Evolutionary conservation across 75 land plant species (phyloP).

Genomic region (Cupressus sempervirens): DNA sequence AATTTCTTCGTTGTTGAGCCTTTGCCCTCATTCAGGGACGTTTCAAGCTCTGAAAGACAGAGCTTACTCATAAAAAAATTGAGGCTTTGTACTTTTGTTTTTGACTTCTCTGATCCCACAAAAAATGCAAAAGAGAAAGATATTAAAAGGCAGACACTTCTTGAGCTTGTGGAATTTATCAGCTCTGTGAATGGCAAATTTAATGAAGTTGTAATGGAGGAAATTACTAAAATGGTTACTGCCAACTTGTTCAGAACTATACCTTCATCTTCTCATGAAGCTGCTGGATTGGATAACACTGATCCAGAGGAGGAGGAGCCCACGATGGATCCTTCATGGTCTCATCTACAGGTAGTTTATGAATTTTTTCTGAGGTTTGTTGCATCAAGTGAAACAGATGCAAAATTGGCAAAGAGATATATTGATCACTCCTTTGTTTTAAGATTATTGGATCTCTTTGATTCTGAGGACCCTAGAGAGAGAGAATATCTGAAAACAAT

Average conservation of each 20-base stretch:
- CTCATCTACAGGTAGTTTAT: conserved; percentile 80
- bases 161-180: conserved; percentile 85
- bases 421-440: conserved; percentile 90
- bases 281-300: conserved; percentile 49
- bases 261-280: conserved; percentile 62
- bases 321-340: conserved; percentile 87
- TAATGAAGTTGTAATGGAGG: conserved; percentile 61
- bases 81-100: conserved; percentile 56
- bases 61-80: conserved; percentile 66
- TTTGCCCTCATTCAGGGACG: conserved; percentile 72
- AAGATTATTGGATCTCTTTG: conserved; percentile 71
- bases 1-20: conserved; percentile 31
- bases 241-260: conserved; percentile 65
- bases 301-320: conserved; percentile 92
- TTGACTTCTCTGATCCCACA: conserved; percentile 77
- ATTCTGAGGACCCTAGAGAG: conserved; percentile 89
- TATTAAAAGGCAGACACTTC: conserved; percentile 68
- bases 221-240: conserved; percentile 70
- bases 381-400: conserved; percentile 80
- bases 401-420: conserved; percentile 81
- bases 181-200: conserved; percentile 69
- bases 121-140: conserved; percentile 79
- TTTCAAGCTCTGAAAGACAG: conserved; percentile 73
- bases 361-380: conserved; percentile 79
- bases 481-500: conserved; percentile 86